These are phyloP conservation scores for Hypoxylon fragiforme DNA, from an alignment of 495 filamentous ascomycete genomes.

Conservation along the genomic window DNA sequence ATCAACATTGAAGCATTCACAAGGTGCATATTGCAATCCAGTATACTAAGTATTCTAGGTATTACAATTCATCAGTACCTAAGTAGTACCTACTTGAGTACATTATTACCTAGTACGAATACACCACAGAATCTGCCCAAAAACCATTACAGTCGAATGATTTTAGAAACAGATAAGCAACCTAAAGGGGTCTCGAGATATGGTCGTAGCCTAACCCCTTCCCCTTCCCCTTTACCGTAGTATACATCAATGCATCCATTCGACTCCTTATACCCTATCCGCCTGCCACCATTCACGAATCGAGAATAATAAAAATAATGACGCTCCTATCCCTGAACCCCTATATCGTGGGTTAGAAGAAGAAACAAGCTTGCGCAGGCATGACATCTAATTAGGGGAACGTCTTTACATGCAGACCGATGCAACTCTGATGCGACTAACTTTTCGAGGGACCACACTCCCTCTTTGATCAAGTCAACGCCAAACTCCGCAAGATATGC, in stretches of 20 bases:
- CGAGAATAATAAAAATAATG: conserved; percentile 4
- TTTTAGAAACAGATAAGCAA: no score
- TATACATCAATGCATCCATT: conserved; percentile 31
- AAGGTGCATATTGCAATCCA: no score
- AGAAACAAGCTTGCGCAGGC: conserved; percentile 26
- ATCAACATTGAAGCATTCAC: no score
- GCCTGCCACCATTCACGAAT: neutral
- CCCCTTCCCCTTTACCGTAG: no score
- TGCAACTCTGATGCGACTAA: neutral
- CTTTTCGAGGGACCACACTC: neutral
- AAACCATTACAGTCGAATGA: no score
- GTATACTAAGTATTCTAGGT: no score
- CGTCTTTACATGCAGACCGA: conserved; percentile 3
- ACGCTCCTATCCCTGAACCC: conserved; percentile 2
- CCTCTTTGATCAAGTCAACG: conserved; percentile 15
- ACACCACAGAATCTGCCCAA: no score
- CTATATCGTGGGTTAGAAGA: neutral
- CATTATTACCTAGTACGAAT: no score
- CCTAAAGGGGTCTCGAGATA: no score
- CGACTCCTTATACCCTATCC: conserved; percentile 3
- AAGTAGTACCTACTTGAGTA: no score
- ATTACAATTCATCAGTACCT: no score
- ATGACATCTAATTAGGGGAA: conserved; percentile 14
- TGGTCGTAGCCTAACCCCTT: no score
- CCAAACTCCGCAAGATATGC: conserved; percentile 23